Conservation (phyloP, 306 rosid species). For the Vicia faba region DNA sequence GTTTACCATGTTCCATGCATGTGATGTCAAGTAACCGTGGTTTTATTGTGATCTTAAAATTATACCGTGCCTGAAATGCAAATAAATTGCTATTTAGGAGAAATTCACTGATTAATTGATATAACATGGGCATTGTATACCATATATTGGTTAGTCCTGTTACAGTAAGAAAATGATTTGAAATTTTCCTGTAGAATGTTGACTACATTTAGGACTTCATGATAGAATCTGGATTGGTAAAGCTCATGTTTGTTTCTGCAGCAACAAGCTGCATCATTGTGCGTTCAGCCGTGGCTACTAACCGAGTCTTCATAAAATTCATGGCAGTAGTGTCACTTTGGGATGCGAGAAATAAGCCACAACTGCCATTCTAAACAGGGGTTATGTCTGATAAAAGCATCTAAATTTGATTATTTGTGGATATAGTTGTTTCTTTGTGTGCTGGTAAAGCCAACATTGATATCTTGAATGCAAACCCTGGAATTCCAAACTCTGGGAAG, state of each 20-base stretch:
- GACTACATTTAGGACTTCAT: too few relatives aligned
- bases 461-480: not conserved
- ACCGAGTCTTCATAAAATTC: not conserved
- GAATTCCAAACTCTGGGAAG: too few relatives aligned
- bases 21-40: not conserved
- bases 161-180: not conserved
- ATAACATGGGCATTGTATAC: not conserved
- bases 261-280: too few relatives aligned
- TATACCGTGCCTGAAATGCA: too few relatives aligned
- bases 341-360: not conserved
- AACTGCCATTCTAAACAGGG: not conserved
- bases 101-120: not conserved
- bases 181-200: too few relatives aligned
- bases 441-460: too few relatives aligned
- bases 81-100: rapidly evolving
- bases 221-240: too few relatives aligned
- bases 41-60: not conserved
- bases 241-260: too few relatives aligned
- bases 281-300: too few relatives aligned
- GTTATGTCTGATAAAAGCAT: not conserved
- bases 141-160: not conserved
- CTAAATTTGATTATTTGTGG: slow-evolving; percentile 4
- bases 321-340: not conserved
- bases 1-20: not conserved
- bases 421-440: not conserved